Evolutionary conservation across 495 filamentous ascomycete species (phyloP), one percentile per base, ranked within the genome.

Genomic region (Pseudoneurospora amorphoporcata): DNA sequence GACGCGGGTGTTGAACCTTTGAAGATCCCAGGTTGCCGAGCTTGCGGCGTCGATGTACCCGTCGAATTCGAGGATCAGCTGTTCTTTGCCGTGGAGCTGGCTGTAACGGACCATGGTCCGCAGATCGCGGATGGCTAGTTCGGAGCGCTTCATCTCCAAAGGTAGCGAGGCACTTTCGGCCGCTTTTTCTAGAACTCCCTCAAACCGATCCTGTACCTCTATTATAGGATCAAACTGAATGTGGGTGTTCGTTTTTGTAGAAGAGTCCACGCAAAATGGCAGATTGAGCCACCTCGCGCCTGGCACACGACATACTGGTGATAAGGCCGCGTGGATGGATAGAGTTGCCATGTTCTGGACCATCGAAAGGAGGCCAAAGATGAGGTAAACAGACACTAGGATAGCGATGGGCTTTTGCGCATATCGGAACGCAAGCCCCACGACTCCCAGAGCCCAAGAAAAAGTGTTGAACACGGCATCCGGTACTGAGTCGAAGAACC

Each of bases 101-200:
- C 82, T 85, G 75, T 79, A 79, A 40, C 81, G 79, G 47, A 93
- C 89, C 61, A 90, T 78, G 69, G 91, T 90, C 14, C 90, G 87
- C 35, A 94, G 82, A 72, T 93, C 91, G 72, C 92, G 90, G 35
- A 94, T 89, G 5, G 89, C 88, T 23, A 88, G 83, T 76, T 94
- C 91, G 19, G 90, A 88, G 38, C 88, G 83, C 80, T 91, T 92
- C 87, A 93, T 91, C 73, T 90, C 87, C 72, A 89, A 79, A 1
- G 90, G 91, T 17, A 92, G 81, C 7, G 85, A 86, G 2, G 86
- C 86, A n/a, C 87, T 84, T 23, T 86, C 82, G 4, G 86, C 83
- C 17, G 85, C 85, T 68, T 87, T 86, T 72, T 91, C 86, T 6
- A 92, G 80, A 0, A 93, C 86, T 35, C 87, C 84, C 77, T 91